Percentiles rank a stretch among this genome's conserved stretches.
Conservation (phyloP, 23 red algal genomes). For the Gracilaria caudata region DNA sequence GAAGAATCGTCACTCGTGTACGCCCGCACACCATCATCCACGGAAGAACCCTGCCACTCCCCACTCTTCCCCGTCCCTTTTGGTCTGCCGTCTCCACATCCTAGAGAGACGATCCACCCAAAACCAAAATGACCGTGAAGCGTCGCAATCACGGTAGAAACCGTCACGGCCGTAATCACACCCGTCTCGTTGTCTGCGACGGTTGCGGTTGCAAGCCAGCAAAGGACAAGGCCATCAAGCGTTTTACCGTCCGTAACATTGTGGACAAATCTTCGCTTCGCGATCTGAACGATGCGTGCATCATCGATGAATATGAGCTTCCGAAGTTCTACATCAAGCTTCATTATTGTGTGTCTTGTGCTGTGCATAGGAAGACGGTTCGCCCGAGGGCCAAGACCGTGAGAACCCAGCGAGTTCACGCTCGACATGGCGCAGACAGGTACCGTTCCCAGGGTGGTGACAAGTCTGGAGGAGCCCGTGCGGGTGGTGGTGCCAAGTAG, state of each 20-base stretch:
- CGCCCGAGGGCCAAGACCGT: slow-evolving; percentile 76
- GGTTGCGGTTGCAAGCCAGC: slow-evolving; percentile 87
- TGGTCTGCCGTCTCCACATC: not conserved
- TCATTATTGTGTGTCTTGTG: slow-evolving; percentile 97
- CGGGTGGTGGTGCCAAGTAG: slow-evolving; percentile 8
- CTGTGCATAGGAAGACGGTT: slow-evolving; percentile 97
- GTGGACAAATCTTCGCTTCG: slow-evolving; percentile 89
- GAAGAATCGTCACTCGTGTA: not conserved
- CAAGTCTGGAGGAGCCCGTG: slow-evolving; percentile 2
- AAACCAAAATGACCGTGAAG: slow-evolving; percentile 80
- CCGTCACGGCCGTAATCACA: slow-evolving; percentile 91
- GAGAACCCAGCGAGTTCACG: slow-evolving; percentile 53
- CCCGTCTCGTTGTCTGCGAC: slow-evolving; percentile 81
- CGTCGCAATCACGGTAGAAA: slow-evolving; percentile 93
- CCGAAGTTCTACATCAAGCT: slow-evolving; percentile 98
- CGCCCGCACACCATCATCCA: not conserved
- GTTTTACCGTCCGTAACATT: slow-evolving; percentile 93
- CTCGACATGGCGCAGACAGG: slow-evolving; percentile 76
- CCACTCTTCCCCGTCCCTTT: not conserved
- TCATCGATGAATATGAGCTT: slow-evolving; percentile 91
- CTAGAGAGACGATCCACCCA: not conserved
- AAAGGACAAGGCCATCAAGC: slow-evolving; percentile 99
- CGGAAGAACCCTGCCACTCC: not conserved
- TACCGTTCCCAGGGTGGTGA: slow-evolving; percentile 59
- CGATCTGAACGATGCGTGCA: slow-evolving; percentile 87